Conservation (phyloP, 2,329 filamentous ascomycete species). For the Didymella segeticola region DNA sequence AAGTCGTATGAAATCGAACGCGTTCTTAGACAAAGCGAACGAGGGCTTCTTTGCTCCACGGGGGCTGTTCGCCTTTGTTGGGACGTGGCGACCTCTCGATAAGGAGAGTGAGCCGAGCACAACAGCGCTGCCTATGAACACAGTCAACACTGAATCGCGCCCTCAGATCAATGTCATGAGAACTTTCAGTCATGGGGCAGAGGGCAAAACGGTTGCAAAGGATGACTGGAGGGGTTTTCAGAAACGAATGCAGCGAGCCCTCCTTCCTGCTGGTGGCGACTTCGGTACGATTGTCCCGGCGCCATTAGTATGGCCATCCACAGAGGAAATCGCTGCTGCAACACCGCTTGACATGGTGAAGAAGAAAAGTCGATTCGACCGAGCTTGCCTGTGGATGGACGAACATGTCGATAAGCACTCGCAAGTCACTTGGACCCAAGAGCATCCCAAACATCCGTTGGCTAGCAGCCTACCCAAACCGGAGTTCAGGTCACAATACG, state of each 20-base stretch:
- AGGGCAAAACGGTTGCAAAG: neutral
- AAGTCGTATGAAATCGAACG: conserved; percentile 52
- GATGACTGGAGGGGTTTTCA: neutral
- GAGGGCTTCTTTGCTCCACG: conserved; percentile 62
- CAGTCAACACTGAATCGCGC: neutral
- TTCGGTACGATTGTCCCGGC: conserved; percentile 46
- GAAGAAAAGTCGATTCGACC: neutral
- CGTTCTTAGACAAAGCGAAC: conserved; percentile 63
- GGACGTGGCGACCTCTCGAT: conserved; percentile 58
- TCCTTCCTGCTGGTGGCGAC: conserved; percentile 5
- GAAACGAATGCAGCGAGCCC: conserved; percentile 5
- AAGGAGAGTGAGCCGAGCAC: neutral
- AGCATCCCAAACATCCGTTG: conserved; percentile 53
- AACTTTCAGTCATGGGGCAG: neutral
- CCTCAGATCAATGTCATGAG: neutral
- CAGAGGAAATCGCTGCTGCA: conserved; percentile 35
- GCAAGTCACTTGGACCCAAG: conserved; percentile 51
- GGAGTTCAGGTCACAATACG: conserved; percentile 56
- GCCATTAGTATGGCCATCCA: conserved; percentile 43
- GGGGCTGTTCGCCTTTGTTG: conserved; percentile 62
- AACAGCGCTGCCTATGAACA: neutral
- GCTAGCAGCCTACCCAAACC: conserved; percentile 31
- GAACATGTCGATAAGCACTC: conserved; percentile 57
- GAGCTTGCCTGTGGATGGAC: conserved; percentile 44
- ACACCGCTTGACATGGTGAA: conserved; percentile 14